Base-by-base conservation (phyloP, 225 moss, liverwort and hornwort genomes). In the Physcomitrellopsis africana region DNA sequence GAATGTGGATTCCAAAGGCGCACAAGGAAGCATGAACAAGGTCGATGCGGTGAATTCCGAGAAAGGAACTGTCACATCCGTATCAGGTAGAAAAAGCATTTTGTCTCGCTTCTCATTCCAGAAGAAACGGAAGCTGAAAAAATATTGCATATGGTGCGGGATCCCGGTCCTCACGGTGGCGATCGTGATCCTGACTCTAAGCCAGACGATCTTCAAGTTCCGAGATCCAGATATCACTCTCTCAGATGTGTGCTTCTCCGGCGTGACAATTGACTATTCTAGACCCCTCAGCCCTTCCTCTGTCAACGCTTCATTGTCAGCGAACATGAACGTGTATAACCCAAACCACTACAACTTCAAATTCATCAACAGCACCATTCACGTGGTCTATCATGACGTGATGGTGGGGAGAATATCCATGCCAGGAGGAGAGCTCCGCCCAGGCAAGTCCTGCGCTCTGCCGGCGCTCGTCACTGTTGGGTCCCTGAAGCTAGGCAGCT, bases 341-440 rank as follows among this genome's bases (percentile, higher is more conserved):
- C 87, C 87, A 22, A 87, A 87, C 65, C 82, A 72, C 51, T 87
- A 87, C 80, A 87, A 51, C 68, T 85, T 87, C 77, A 79, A 77
- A 67, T 87, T 87, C 84, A 71, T 74, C 67, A 87, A 82, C 82
- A 87, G 87, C 75, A 87, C 87, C 80, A 87, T 87, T 67, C 84
- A 80, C 7, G 87, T 87, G 72, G 77, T 87, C 49, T 87, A 85
- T 69, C 87, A 87, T 72, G 80, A 66, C 20, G 75, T 82, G 20
- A 73, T 77, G 80, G 87, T 87, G 71, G 87, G 87, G 1, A 82
- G 77, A 60, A 87, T 87, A 60, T 72, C 84, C 65, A 77, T 87
- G 82, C 87, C 87, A 0, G 82, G 71, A 20, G 87, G 87, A 20
- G 84, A 82, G 75, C 82, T 87, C 0, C 84, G 72, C 0, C 67